Conservation (phyloP, 495 filamentous ascomycete genomes). For the Penicillium canescens region DNA sequence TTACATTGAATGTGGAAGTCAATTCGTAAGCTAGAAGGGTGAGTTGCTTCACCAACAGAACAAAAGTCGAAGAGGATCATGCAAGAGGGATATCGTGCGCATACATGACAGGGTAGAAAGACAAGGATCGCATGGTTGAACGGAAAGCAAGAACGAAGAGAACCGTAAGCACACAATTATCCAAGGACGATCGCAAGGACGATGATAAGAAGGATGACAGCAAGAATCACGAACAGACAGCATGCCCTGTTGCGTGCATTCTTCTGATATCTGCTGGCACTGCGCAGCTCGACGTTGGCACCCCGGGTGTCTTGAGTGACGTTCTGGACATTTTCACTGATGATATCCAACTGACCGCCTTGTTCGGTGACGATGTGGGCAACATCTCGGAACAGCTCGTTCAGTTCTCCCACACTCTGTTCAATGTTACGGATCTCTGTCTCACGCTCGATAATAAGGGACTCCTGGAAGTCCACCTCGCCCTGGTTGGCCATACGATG, state of each 20-base stretch:
- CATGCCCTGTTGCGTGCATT: slow-evolving; percentile 89
- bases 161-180: slow-evolving; percentile 19
- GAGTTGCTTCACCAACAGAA: slow-evolving; percentile 13
- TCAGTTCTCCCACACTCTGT: slow-evolving; percentile 90
- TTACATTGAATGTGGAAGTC: slow-evolving; percentile 3
- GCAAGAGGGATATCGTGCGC: slow-evolving; percentile 32
- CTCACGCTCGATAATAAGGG: slow-evolving; percentile 92
- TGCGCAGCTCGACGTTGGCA: slow-evolving; percentile 79
- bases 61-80: slow-evolving; percentile 17
- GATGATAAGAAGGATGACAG: slow-evolving; percentile 83
- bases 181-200: slow-evolving; percentile 79
- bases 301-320: slow-evolving; percentile 77
- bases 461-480: slow-evolving; percentile 97
- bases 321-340: slow-evolving; percentile 81
- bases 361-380: slow-evolving; percentile 95
- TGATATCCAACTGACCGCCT: slow-evolving; percentile 85
- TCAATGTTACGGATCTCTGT: slow-evolving; percentile 96
- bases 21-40: background rate
- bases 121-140: slow-evolving; percentile 3
- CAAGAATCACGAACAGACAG: slow-evolving; percentile 87
- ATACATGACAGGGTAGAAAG: slow-evolving; percentile 16
- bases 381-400: slow-evolving; percentile 94
- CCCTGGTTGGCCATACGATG: slow-evolving; percentile 83
- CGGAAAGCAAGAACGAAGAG: slow-evolving; percentile 1
- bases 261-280: slow-evolving; percentile 88